These are phyloP conservation scores for Neospermospora avenae DNA, from an alignment of 2,329 filamentous ascomycete species.

Conservation along the genomic window DNA sequence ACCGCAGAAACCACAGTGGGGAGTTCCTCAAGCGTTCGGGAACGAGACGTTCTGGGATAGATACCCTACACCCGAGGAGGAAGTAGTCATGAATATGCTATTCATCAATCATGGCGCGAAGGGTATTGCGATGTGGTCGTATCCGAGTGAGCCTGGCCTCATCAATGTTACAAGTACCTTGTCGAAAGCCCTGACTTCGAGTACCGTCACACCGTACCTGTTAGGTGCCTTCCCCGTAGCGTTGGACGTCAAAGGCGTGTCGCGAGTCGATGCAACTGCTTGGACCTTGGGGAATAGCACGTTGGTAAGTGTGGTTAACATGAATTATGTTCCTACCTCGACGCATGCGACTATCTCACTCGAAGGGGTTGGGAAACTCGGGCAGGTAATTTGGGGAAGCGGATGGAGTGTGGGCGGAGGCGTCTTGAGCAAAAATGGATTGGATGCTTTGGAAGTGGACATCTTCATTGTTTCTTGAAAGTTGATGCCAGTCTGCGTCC, in stretches of 20 bases:
- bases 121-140: slow-evolving; percentile 44
- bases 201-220: slow-evolving; percentile 36
- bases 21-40: slow-evolving; percentile 48
- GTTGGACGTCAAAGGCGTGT: not conserved
- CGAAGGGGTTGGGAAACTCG: not conserved
- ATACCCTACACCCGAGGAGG: slow-evolving; percentile 43
- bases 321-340: slow-evolving; percentile 12
- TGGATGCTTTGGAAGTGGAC: slow-evolving; percentile 18
- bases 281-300: slow-evolving; percentile 37
- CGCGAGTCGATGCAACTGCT: slow-evolving; percentile 36
- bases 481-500: not conserved
- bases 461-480: slow-evolving; percentile 16
- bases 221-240: slow-evolving; percentile 23
- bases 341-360: slow-evolving; percentile 10
- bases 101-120: slow-evolving; percentile 47
- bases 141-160: slow-evolving; percentile 35
- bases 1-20: slow-evolving; percentile 44
- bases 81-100: slow-evolving; percentile 45
- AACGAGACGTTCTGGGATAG: slow-evolving; percentile 45
- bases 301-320: slow-evolving; percentile 39
- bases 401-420: slow-evolving; percentile 11
- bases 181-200: slow-evolving; percentile 37
- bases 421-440: slow-evolving; percentile 10
- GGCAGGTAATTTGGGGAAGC: slow-evolving; percentile 12
- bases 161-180: slow-evolving; percentile 34